A percentile compares a stretch with the other conserved stretches of the same genome.
These are phyloP conservation scores for Arachis stenosperma DNA, from an alignment of 306 rosid species.

Conservation along the genomic window DNA sequence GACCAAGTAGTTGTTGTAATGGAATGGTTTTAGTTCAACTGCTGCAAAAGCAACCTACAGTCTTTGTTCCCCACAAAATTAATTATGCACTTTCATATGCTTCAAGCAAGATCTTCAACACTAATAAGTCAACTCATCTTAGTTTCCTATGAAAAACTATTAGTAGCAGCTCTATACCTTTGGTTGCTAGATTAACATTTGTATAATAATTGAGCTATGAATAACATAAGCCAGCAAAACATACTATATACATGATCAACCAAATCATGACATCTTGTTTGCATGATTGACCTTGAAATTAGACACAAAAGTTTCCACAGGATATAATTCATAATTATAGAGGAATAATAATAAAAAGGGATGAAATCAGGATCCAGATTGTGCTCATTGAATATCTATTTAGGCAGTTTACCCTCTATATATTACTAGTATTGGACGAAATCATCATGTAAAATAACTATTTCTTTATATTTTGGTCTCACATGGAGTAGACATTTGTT, in stretches of 20 bases:
- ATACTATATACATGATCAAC: conserved; percentile 24
- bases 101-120: conserved; percentile 23
- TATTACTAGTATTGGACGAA: no score
- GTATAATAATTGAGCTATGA: conserved; percentile 5
- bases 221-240: conserved; percentile 16
- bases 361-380: not conserved
- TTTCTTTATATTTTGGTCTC: no score
- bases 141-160: not conserved
- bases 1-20: conserved; percentile 17
- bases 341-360: not conserved
- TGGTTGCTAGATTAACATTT: not conserved
- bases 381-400: no score
- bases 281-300: conserved; percentile 3
- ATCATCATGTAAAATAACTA: no score
- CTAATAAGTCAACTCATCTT: not conserved
- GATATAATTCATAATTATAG: not conserved
- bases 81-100: conserved; percentile 7
- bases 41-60: conserved; percentile 39
- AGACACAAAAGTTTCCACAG: not conserved
- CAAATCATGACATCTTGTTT: conserved; percentile 27
- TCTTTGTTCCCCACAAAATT: not conserved
- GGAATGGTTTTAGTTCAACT: conserved; percentile 49
- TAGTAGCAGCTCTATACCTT: not conserved
- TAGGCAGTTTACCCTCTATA: no score
- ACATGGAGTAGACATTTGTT: no score